phyloP scores from a whole-genome alignment of 2,329 filamentous ascomycete genomes.

The Aureobasidium uvarum region DNA sequence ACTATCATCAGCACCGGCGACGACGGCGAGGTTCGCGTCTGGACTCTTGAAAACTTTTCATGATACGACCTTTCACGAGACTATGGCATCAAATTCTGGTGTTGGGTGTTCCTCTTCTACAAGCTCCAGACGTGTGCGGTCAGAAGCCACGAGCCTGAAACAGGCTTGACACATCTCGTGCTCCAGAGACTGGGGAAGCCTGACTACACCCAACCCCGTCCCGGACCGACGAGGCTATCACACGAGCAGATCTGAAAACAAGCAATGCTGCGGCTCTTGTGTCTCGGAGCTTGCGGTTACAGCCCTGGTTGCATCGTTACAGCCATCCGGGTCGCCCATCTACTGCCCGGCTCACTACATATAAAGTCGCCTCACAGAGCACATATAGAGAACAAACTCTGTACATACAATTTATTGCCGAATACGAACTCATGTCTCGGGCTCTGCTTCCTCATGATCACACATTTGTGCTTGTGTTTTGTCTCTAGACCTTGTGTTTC shows the following conservation, averaged over 20 bases:
- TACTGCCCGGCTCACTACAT: too few species aligned
- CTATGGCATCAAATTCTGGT: neutral
- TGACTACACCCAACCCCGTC: neutral
- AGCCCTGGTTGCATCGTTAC: too few species aligned
- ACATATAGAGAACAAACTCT: too few species aligned
- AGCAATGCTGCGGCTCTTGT: neutral
- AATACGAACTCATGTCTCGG: too few species aligned
- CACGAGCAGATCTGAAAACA: neutral
- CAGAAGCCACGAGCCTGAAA: neutral
- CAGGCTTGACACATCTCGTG: neutral
- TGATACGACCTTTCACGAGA: neutral
- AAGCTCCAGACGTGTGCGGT: neutral
- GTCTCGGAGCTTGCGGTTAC: neutral
- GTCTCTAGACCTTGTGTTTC: too few species aligned
- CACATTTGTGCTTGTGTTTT: too few species aligned
- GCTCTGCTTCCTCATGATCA: too few species aligned
- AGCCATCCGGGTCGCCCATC: too few species aligned
- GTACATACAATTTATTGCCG: too few species aligned
- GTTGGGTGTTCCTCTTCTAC: neutral
- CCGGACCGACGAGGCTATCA: neutral
- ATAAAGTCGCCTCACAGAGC: too few species aligned
- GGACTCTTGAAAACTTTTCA: slow-evolving; percentile 55
- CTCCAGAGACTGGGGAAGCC: neutral
- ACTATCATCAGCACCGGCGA: slow-evolving; percentile 89
- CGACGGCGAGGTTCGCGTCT: slow-evolving; percentile 82